A percentile compares a stretch with the other conserved stretches of the same genome.
phyloP scores from a whole-genome alignment of 2,329 filamentous ascomycete genomes.

The Boeremia lycopersici region DNA sequence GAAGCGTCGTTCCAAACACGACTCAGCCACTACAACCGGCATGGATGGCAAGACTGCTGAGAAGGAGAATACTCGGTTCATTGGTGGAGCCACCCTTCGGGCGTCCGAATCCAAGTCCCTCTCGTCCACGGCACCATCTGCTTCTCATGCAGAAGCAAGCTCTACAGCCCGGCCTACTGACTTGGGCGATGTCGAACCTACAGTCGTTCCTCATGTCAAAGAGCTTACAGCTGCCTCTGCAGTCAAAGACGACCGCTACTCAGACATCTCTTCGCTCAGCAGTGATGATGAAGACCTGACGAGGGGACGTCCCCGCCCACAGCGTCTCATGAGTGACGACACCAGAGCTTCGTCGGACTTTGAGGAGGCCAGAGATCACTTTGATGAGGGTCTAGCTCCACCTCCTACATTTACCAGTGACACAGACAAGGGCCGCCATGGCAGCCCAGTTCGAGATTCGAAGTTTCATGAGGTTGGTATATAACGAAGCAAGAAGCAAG shows the following conservation, averaged over 20 bases:
- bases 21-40: conserved; percentile 13
- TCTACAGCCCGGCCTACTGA: conserved; percentile 18
- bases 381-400: conserved; percentile 54
- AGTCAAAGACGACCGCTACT: conserved; percentile 24
- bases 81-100: conserved; percentile 52
- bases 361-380: conserved; percentile 59
- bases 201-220: conserved; percentile 21
- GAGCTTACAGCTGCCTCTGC: conserved; percentile 21
- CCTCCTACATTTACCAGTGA: conserved; percentile 47
- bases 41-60: conserved; percentile 24
- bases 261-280: conserved; percentile 46
- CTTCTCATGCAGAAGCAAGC: conserved; percentile 13
- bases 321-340: conserved; percentile 33
- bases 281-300: conserved; percentile 19
- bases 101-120: conserved; percentile 29
- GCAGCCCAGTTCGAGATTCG: conserved; percentile 42
- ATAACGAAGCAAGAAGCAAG: conserved; percentile 4
- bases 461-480: conserved; percentile 45
- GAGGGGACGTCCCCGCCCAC: conserved; percentile 30
- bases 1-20: conserved; percentile 47
- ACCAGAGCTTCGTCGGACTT: conserved; percentile 52
- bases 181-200: conserved; percentile 23
- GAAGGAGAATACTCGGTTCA: conserved; percentile 45
- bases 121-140: conserved; percentile 13
- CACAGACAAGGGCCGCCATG: conserved; percentile 30